Evolutionary conservation across 1,284 basidiomycete genomes (phyloP).

Genomic region (Grifola frondosa): DNA sequence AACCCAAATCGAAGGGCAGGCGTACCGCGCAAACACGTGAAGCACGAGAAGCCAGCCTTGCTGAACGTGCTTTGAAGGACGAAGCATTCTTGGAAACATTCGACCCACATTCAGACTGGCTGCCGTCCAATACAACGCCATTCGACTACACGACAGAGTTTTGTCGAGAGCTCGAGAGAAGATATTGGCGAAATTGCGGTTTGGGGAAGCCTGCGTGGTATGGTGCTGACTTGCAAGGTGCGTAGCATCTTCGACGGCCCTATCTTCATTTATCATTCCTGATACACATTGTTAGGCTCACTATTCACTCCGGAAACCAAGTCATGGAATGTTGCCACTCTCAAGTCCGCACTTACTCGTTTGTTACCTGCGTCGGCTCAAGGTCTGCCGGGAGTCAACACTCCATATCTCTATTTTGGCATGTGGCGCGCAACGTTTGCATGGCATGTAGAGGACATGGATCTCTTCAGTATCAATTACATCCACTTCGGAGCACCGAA

Average conservation of each 20-base stretch:
- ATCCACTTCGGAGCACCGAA: conserved; percentile 98
- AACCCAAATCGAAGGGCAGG: conserved; percentile 43
- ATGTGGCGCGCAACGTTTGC: conserved; percentile 99
- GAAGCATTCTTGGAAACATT: conserved; percentile 67
- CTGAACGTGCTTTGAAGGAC: conserved; percentile 55
- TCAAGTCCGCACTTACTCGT: conserved; percentile 86
- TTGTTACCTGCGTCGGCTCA: conserved; percentile 68
- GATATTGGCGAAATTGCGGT: conserved; percentile 91
- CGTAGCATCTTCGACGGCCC: conserved; percentile 17
- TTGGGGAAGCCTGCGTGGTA: conserved; percentile 92
- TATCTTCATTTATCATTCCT: background rate
- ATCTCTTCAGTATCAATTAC: conserved; percentile 98
- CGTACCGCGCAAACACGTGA: conserved; percentile 47
- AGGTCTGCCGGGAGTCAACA: conserved; percentile 91
- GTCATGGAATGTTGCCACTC: conserved; percentile 90
- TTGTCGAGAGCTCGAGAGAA: conserved; percentile 84
- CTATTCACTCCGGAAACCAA: conserved; percentile 82
- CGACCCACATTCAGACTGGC: conserved; percentile 71
- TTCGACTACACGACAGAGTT: conserved; percentile 84
- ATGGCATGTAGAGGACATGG: conserved; percentile 99
- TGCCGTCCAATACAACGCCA: conserved; percentile 68
- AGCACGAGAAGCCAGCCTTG: conserved; percentile 51
- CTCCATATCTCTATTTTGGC: conserved; percentile 97
- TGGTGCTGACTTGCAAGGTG: conserved; percentile 91
- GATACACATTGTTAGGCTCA: conserved; percentile 53